Evolutionary conservation across 2,329 filamentous ascomycete species (phyloP), one percentile per base, ranked within the genome.

Genomic region (Penicillium italicum): DNA sequence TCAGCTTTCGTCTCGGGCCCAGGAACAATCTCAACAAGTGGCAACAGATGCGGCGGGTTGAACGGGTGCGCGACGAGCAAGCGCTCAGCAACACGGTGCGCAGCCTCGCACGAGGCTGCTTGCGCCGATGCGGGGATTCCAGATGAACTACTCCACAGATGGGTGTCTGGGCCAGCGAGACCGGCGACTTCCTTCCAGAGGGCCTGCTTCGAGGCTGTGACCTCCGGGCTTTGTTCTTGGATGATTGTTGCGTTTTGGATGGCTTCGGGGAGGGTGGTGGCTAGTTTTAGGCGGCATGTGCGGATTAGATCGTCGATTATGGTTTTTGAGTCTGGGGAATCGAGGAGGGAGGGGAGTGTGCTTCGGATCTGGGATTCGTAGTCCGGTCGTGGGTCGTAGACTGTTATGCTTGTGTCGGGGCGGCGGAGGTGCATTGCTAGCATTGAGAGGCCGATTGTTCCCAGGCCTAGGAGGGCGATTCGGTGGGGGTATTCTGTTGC

Each of bases 41-140:
- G 83, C 80, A 85, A 84, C 50, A 85, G 76, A 59, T 85, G 82
- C 1, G 83, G 83, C 22, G 81, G 84, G 52, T 85, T 85, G 67
- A 82, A 86, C 0, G 83, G 83, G 65, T 85, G 84, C 4, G 83
- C 81, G 1, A 85, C 79, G 0, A 85, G 58, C 3, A 86, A 65
- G 2, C 82, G 70, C 26, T 63, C 66, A 47, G 69, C 66, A 28
- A 61, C 76, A 81, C 79, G 4, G 72, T 59, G 9, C 68, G 69
- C 24, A 1, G 31, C 16, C 5, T 41, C 36, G n/a, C 56, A 62
- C 1, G 31, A 40, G 6, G 51, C 43, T 3, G 43, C 51, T 59
- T 85, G 82, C 24, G 69, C 69, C 0, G 79, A 82, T 0, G 82
- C 80, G 0, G 80, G 76, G 28, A 85, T 85, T 0, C 83, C 83